Conservation (phyloP, 495 filamentous ascomycete genomes). For the Podospora pseudoanserina region DNA sequence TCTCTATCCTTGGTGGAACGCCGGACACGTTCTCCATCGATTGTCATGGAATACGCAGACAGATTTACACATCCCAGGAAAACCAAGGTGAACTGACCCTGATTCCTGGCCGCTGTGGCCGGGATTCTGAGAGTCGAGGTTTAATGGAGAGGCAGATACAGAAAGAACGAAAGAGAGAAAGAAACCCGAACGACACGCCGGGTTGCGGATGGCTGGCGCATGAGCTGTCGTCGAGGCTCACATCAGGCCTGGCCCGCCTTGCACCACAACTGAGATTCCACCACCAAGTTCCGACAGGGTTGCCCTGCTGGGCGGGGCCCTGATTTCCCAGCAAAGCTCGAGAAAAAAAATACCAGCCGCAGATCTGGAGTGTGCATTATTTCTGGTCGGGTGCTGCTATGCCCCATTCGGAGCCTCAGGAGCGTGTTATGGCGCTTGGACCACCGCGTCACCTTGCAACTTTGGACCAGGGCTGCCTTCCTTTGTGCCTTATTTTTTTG, state of each 20-base stretch:
- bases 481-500: conserved; percentile 28
- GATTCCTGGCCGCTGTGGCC: background rate
- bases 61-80: background rate
- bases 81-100: background rate
- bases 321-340: conserved; percentile 7
- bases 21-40: background rate
- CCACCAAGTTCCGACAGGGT: background rate
- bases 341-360: conserved; percentile 8
- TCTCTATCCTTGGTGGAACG: background rate
- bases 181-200: background rate
- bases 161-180: background rate
- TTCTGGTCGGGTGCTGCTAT: conserved; percentile 5
- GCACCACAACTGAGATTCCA: conserved; percentile 1
- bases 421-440: conserved; percentile 35
- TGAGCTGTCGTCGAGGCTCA: background rate
- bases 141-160: background rate
- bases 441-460: conserved; percentile 29
- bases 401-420: conserved; percentile 18
- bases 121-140: background rate
- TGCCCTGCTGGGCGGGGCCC: conserved; percentile 2
- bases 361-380: background rate
- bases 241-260: background rate
- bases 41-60: background rate
- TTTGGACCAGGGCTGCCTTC: conserved; percentile 17
- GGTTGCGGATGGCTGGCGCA: background rate